phyloP scores from a whole-genome alignment of 768 basidiomycete genomes.

The Termitomyces sp. region DNA sequence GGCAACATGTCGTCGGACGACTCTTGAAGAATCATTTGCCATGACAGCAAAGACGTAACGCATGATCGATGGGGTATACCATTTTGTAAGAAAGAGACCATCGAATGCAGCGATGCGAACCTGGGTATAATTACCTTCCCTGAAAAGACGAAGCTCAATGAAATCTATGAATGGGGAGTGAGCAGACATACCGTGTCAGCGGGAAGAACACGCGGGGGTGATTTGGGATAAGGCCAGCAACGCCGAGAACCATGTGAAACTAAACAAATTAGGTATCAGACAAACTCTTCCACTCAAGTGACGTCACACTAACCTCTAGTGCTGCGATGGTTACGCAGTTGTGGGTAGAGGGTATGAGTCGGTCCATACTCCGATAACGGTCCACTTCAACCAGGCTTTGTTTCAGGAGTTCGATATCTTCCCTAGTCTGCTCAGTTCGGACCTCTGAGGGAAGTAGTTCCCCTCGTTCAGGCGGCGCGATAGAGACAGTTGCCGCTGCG shows the following conservation, averaged over 20 bases:
- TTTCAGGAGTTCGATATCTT: constrained; percentile 68
- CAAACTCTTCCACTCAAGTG: background rate
- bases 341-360: constrained; percentile 90
- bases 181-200: constrained; percentile 68
- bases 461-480: constrained; percentile 74
- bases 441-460: constrained; percentile 71
- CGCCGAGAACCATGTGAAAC: constrained; percentile 78
- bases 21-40: constrained; percentile 78
- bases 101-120: constrained; percentile 94
- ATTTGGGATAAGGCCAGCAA: constrained; percentile 74
- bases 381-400: constrained; percentile 81
- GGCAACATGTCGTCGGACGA: constrained; percentile 84
- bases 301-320: constrained; percentile 63
- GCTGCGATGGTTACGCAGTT: constrained; percentile 91
- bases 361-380: constrained; percentile 91
- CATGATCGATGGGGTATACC: constrained; percentile 83
- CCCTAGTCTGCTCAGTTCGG: constrained; percentile 59
- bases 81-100: constrained; percentile 84
- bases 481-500: constrained; percentile 75
- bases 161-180: background rate
- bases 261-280: constrained; percentile 23
- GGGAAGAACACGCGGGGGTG: constrained; percentile 80
- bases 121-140: constrained; percentile 91
- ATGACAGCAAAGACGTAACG: constrained; percentile 86
- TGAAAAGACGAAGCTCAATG: constrained; percentile 25